Evolutionary conservation across 73 alveolate species (phyloP), one percentile per base, ranked within the genome.

Genomic region (Paramecium pentaurelia): DNA sequence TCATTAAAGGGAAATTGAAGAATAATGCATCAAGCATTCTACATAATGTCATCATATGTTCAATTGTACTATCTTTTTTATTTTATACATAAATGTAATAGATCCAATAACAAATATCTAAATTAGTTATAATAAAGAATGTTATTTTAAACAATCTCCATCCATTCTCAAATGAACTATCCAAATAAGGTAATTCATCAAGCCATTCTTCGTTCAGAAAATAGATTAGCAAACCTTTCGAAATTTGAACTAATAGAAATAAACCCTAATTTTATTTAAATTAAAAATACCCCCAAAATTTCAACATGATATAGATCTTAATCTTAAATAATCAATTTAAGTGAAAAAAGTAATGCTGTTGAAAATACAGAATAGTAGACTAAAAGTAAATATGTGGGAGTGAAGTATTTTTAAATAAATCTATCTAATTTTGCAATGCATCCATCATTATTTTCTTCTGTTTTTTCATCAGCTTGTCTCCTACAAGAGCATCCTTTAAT

Each of bases 101-200:
- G 10, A 27, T 22, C 77, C 91, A 80, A 47, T 44, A 80, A 14
- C 47, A 32, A 14, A 80, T 47, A 80, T 80, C 91, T 45, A 80
- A 22, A 47, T 80, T 80, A 3, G 27, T 40, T 11, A 80, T 8
- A 6, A 28, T 11, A 45, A n/a, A 22, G n/a, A 80, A 25, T 40
- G 47, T 14, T 22, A 80, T 80, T 22, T 18, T 25, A 45, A 47
- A 45, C 2, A 22, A 10, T 45, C 91, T 80, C 34, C 32, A 40
- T 25, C 58, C 58, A 10, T 80, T 80, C n/a, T 28, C 54, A 20
- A 27, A 80, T 2, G 38, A 0, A 1, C 49, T 42, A 22, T 80
- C 91, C 11, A 80, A 27, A 80, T 45, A 80, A 16, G 47, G 77
- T 1, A 80, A 42, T 49, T 80, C 91, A 80, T 80, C 91, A 22